Base-by-base conservation (phyloP, 2,329 filamentous ascomycete species). In the Hymenoscyphus fructigenus region DNA sequence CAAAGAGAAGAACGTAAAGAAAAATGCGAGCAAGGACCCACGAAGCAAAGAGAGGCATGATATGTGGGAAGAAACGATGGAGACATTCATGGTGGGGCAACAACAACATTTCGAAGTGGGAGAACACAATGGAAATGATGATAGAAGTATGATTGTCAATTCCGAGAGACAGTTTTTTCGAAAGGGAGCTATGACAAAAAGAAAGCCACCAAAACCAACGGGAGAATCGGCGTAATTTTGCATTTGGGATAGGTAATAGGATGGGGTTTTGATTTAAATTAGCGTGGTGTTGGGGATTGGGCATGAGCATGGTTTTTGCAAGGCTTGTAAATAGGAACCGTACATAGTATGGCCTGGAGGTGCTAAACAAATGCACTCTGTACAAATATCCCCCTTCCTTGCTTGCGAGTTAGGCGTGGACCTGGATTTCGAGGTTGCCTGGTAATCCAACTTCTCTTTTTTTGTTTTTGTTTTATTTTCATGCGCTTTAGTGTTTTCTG, bases 71-170 rank as follows among this genome's bases (percentile, higher is more conserved):
- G 75, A 78, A 14, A 82, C 85, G 0, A 88, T 89, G 85, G 81
- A 81, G 60, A 81, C 83, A 50, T 79, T 88, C 56, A 61, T 68
- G 36, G 62, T 34, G 15, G 65, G 63, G 28, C 66, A 63, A 44
- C 66, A 76, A 65, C 53, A 60, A 44, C 57, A 56, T 58, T 28
- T 29, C 10, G 56, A n/a, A 38, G 68, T 72, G 66, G 68, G 75
- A 68, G 7, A 66, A 71, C 50, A 62, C 5, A 61, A 68, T 17
- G 47, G 23, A 34, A 47, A 88, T 14, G 68, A 85, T 84, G 86
- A 89, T 65, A 82, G 86, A 69, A 88, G 85, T 72, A 87, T 88
- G 79, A 85, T 89, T 74, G 86, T 89, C 38, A 87, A 89, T 67
- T 81, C 84, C 1, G 83, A 85, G 29, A 79, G 78, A 61, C 75